Conservation (phyloP, 345 rosid genomes). For the Syzygium aqueum region DNA sequence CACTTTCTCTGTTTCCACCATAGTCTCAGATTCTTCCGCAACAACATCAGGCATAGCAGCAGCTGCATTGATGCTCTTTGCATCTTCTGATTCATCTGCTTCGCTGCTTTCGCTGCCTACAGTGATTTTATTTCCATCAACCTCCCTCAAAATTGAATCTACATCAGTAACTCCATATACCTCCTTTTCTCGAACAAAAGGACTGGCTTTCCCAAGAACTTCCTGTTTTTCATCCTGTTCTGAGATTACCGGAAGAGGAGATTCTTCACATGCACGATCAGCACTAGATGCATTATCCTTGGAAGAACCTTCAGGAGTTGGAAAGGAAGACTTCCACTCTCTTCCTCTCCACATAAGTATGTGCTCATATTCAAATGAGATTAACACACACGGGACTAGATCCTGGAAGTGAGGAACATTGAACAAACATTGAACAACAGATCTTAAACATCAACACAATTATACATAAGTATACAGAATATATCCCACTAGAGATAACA, state of each 20-base stretch:
- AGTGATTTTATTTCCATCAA: neutral
- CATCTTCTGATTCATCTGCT: conserved; percentile 12
- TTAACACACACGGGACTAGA: conserved; percentile 75
- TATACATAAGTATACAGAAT: neutral
- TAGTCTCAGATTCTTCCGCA: neutral
- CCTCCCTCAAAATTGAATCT: conserved; percentile 6
- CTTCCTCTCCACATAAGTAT: conserved; percentile 84
- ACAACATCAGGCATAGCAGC: neutral
- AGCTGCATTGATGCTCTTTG: neutral
- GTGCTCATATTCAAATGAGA: conserved; percentile 73
- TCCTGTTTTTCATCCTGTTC: neutral
- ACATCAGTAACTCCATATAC: conserved; percentile 5
- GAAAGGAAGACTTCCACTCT: conserved; percentile 54
- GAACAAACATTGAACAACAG: neutral
- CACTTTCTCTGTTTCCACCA: neutral
- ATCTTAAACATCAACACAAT: neutral
- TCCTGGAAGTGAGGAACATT: conserved; percentile 38
- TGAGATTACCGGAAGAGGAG: neutral
- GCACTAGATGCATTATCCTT: conserved; percentile 8
- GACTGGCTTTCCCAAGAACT: neutral
- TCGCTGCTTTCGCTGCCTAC: neutral
- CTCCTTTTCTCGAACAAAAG: neutral
- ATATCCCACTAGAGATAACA: neutral
- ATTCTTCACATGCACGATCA: conserved; percentile 7
- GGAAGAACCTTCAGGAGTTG: conserved; percentile 16